Evolutionary conservation across 495 filamentous ascomycete genomes (phyloP), one percentile per base, ranked within the genome.

Genomic region (Neurospora pannonica): DNA sequence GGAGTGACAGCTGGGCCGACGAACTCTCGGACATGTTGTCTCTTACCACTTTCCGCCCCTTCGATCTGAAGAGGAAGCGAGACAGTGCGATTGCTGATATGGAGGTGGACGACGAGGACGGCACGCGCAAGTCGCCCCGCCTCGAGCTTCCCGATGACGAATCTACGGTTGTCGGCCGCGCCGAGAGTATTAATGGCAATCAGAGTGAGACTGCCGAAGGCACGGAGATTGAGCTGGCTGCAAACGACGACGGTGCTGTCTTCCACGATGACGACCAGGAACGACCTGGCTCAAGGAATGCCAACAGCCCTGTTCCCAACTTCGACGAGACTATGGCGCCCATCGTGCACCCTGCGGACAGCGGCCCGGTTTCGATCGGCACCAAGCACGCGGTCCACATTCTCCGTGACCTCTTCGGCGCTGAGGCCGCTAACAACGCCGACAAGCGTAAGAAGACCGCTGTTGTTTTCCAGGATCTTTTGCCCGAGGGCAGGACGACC

Each of bases 321-420:
- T 92, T 96, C 76, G 94, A 97, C 76, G 93, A 94, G 38, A 97
- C 93, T 2, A 87, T 87, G 11, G 88, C 87, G 38, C 91, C 92
- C 4, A 82, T 94, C 36, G 87, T 93, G 8, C 90, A 94, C 76
- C 93, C 93, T 31, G 88, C 90, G 15, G 93, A 97, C 75, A 91
- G 89, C 77, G 93, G 93, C 11, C 92, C 93, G 3, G 90, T 97
- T 21, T 97, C 95, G 0, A 81, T 94, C 42, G 94, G 94, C 74
- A 98, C 97, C 60, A 94, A 95, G 83, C 94, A 97, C 77, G 96
- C 96, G 38, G 96, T 99, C 24, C 96, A 98, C 82, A 90, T 99
- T 36, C 90, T 98, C 17, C 92, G 96, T 46, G 93, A 97, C 72
- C 88, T 92, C 43, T 95, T 99, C 76, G 94, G 93, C 43, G 78